Evolutionary conservation across 495 filamentous ascomycete genomes (phyloP).

Genomic region (Aspergillus carlsbadensis): DNA sequence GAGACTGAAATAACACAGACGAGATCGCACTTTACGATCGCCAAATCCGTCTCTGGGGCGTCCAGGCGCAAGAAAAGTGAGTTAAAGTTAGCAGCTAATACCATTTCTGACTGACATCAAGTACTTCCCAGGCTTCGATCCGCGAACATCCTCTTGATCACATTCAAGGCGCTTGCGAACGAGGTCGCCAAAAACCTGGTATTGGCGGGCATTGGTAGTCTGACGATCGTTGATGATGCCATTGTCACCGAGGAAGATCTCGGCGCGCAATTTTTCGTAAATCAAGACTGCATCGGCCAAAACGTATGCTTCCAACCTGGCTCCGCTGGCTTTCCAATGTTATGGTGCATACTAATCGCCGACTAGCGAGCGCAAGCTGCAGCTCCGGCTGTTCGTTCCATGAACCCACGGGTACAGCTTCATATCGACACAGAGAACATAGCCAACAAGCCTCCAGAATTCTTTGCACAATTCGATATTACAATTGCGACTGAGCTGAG

Average conservation of each 20-base stretch:
- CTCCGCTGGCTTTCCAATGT: not conserved
- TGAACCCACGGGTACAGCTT: constrained; percentile 88
- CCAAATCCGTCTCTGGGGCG: constrained; percentile 97
- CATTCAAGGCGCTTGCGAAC: constrained; percentile 84
- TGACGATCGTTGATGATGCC: constrained; percentile 86
- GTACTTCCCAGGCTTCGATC: constrained; percentile 66
- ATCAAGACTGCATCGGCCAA: constrained; percentile 68
- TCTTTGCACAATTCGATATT: constrained; percentile 76
- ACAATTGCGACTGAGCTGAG: constrained; percentile 90
- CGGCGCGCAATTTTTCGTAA: constrained; percentile 84
- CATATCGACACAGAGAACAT: constrained; percentile 66
- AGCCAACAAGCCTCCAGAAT: constrained; percentile 61
- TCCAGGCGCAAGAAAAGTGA: constrained; percentile 84
- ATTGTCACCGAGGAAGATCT: constrained; percentile 77
- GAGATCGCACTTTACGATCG: constrained; percentile 98
- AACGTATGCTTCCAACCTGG: constrained; percentile 52
- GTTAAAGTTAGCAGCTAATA: constrained; percentile 2
- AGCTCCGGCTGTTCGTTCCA: constrained; percentile 68
- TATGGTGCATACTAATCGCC: constrained; percentile 7
- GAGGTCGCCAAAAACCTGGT: constrained; percentile 98
- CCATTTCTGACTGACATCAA: constrained; percentile 4
- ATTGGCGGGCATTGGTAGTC: constrained; percentile 84
- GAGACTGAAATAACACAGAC: constrained; percentile 50
- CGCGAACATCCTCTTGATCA: constrained; percentile 87
- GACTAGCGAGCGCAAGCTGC: constrained; percentile 79